phyloP scores from a whole-genome alignment of 2,329 filamentous ascomycete genomes.

The Nakataea oryzae region DNA sequence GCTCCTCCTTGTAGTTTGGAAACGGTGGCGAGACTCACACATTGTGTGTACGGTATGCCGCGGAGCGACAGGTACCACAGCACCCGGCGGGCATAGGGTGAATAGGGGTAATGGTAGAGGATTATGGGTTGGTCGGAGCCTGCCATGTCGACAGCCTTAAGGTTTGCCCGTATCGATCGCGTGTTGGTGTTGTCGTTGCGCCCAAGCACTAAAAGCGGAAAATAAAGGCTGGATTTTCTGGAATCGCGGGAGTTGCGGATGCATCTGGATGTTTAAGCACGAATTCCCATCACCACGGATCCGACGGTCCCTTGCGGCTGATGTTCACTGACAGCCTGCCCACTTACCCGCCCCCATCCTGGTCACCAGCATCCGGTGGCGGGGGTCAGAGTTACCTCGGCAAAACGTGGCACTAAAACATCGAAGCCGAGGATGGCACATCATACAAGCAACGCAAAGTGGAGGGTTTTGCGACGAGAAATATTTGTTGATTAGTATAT shows the following conservation, averaged over 20 bases:
- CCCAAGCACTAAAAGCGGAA: not conserved
- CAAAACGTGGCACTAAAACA: not conserved
- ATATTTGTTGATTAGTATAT: not conserved
- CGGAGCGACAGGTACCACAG: slow-evolving; percentile 59
- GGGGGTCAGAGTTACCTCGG: not conserved
- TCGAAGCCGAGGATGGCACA: not conserved
- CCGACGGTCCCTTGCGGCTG: not conserved
- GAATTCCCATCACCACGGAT: not conserved
- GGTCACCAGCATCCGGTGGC: not conserved
- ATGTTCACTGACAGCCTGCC: not conserved
- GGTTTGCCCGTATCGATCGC: not conserved
- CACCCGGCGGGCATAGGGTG: slow-evolving; percentile 53
- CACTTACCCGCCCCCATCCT: not conserved
- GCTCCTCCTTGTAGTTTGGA: not conserved
- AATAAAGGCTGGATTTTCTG: not conserved
- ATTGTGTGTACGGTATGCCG: slow-evolving; percentile 56
- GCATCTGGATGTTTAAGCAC: not conserved
- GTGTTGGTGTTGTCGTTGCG: not conserved
- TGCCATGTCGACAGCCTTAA: slow-evolving; percentile 3
- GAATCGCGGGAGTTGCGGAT: not conserved
- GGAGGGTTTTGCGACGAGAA: not conserved
- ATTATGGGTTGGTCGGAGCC: slow-evolving; percentile 30
- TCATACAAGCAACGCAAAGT: not conserved
- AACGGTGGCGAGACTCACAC: slow-evolving; percentile 35
- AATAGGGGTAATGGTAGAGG: slow-evolving; percentile 56